Conservation (phyloP, 345 rosid species). For the Rhodamnia rubescens region DNA sequence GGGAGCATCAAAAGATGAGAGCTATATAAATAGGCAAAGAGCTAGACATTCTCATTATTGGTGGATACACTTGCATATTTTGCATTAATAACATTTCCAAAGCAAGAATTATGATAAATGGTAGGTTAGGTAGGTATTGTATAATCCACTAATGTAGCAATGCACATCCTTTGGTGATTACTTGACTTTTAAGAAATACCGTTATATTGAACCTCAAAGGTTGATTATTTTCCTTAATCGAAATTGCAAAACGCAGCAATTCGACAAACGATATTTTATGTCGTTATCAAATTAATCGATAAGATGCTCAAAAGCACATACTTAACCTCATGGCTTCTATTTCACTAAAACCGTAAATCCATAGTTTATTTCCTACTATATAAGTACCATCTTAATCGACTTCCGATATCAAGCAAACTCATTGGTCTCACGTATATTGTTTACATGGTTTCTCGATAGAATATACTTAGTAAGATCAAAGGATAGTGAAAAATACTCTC, state of each 20-base stretch:
- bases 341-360: not conserved
- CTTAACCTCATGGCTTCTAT: not conserved
- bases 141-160: not conserved
- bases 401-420: not conserved
- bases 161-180: not conserved
- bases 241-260: fast-evolving
- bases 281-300: not conserved
- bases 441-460: not conserved
- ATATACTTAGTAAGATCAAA: not conserved
- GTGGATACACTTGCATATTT: not conserved
- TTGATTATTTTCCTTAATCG: not conserved
- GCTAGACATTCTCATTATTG: not conserved
- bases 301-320: not conserved
- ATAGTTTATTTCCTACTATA: not conserved
- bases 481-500: not conserved
- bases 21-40: not conserved
- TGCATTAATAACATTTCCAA: not conserved
- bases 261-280: fast-evolving
- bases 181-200: not conserved
- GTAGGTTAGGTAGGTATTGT: not conserved
- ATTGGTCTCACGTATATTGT: not conserved
- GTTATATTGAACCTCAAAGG: not conserved
- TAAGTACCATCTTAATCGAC: not conserved
- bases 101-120: not conserved
- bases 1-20: not conserved